Evolutionary conservation across 257 asterid genomes (phyloP).

Genomic region (Apocynum venetum): DNA sequence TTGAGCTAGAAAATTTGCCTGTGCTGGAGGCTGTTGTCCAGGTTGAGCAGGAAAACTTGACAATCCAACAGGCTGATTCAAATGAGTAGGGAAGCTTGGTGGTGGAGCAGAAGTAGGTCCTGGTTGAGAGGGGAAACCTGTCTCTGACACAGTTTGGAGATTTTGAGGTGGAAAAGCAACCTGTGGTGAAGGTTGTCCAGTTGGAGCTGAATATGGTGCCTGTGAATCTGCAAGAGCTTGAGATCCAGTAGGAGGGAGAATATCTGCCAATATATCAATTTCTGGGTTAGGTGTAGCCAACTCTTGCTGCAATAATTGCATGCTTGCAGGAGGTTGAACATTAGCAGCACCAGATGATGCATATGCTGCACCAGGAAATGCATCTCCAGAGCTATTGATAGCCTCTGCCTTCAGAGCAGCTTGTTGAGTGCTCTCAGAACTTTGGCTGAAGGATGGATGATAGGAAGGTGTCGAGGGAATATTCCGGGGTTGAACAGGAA

Average conservation of each 20-base stretch:
- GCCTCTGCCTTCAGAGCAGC: slow-evolving; percentile 37
- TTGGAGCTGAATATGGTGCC: slow-evolving; percentile 34
- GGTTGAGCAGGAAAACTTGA: slow-evolving; percentile 48
- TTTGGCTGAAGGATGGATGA: slow-evolving; percentile 33
- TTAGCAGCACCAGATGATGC: slow-evolving; percentile 32
- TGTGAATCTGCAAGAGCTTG: slow-evolving; percentile 35
- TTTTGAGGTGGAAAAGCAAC: slow-evolving; percentile 32
- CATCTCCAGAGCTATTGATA: slow-evolving; percentile 32
- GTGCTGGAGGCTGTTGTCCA: slow-evolving; percentile 38
- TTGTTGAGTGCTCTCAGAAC: slow-evolving; percentile 31
- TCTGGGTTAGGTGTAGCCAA: slow-evolving; percentile 41
- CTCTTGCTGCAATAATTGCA: slow-evolving; percentile 46
- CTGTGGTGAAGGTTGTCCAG: slow-evolving; percentile 34
- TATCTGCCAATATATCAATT: slow-evolving; percentile 84
- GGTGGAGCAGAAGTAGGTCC: slow-evolving; percentile 16
- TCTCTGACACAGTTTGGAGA: slow-evolving; percentile 33
- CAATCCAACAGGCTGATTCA: slow-evolving; percentile 27
- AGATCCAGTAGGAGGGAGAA: slow-evolving; percentile 74
- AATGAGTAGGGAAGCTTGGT: slow-evolving; percentile 25
- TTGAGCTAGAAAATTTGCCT: slow-evolving; percentile 45
- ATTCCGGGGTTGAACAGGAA: slow-evolving; percentile 38
- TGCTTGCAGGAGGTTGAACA: slow-evolving; percentile 33
- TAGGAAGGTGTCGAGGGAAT: slow-evolving; percentile 37
- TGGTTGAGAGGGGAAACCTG: slow-evolving; percentile 37
- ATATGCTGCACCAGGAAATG: slow-evolving; percentile 31